Evolutionary conservation across 768 basidiomycete species (phyloP).

Genomic region (Phylloporus arenicola): DNA sequence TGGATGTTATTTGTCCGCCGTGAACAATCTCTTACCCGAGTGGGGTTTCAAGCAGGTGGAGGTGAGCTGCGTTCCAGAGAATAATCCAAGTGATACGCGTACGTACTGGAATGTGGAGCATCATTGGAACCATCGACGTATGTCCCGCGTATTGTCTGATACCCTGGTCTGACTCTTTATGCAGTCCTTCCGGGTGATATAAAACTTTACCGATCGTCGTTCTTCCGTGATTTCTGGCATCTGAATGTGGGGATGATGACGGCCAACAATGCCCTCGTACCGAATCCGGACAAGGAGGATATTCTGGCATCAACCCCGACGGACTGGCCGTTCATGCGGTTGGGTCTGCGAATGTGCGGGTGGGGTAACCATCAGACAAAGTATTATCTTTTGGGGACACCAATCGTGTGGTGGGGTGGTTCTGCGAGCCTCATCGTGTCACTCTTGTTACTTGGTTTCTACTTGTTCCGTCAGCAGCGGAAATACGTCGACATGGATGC

Average conservation of each 20-base stretch:
- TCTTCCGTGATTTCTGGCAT: conserved; percentile 97
- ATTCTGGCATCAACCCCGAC: conserved; percentile 88
- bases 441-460: conserved; percentile 51
- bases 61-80: conserved; percentile 88
- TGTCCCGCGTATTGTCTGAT: conserved; percentile 30
- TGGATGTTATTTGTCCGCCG: conserved; percentile 87
- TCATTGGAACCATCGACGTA: conserved; percentile 93
- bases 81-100: conserved; percentile 71
- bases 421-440: conserved; percentile 58
- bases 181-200: conserved; percentile 78
- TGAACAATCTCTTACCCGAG: conserved; percentile 84
- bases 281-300: conserved; percentile 98
- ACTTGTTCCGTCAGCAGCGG: conserved; percentile 78
- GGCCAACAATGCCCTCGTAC: conserved; percentile 95
- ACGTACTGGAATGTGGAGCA: conserved; percentile 99
- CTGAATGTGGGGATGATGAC: conserved; percentile 99
- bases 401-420: conserved; percentile 87
- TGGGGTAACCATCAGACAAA: conserved; percentile 87
- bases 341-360: conserved; percentile 95
- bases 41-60: conserved; percentile 99
- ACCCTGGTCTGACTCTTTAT: not conserved
- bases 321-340: conserved; percentile 89
- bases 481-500: conserved; percentile 90
- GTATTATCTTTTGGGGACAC: conserved; percentile 92
- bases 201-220: conserved; percentile 85